Conservation (phyloP, 306 rosid species). For the Trifolium dubium region DNA sequence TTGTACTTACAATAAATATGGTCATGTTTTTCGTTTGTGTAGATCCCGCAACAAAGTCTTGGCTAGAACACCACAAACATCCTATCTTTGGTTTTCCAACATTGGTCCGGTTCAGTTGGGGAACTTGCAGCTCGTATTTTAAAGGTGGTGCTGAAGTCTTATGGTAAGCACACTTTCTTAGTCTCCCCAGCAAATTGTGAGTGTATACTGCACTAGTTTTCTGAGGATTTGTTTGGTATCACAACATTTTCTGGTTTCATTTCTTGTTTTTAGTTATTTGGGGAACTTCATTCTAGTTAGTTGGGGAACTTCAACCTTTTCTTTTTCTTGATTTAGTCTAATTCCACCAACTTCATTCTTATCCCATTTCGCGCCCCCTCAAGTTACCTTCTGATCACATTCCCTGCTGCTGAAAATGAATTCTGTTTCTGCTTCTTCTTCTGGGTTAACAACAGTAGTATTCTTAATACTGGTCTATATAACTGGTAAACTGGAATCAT, state of each 20-base stretch:
- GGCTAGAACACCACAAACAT: slow-evolving; percentile 84
- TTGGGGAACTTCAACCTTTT: background rate
- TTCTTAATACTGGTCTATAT: background rate
- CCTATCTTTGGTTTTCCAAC: slow-evolving; percentile 88
- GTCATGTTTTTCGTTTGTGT: slow-evolving; percentile 45
- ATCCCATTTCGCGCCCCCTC: background rate
- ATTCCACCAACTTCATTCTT: background rate
- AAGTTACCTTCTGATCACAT: background rate
- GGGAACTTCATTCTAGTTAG: too few relatives aligned
- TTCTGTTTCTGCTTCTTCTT: background rate
- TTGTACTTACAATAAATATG: slow-evolving; percentile 24
- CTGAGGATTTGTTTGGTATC: background rate
- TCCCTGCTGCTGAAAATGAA: background rate
- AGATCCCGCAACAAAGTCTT: slow-evolving; percentile 87
- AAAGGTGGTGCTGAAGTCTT: slow-evolving; percentile 74
- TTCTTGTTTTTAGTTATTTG: slow-evolving; percentile 2
- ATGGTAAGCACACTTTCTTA: slow-evolving; percentile 62
- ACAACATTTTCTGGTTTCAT: background rate
- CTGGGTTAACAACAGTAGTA: background rate
- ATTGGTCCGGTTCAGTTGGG: slow-evolving; percentile 97
- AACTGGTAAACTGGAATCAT: background rate
- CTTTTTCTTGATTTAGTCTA: background rate
- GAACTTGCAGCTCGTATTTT: slow-evolving; percentile 79
- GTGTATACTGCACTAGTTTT: background rate
- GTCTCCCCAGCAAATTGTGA: slow-evolving; percentile 36